Evolutionary conservation across 352 stramenopile genomes (phyloP).

Genomic region (Pythium pectinolyticum): DNA sequence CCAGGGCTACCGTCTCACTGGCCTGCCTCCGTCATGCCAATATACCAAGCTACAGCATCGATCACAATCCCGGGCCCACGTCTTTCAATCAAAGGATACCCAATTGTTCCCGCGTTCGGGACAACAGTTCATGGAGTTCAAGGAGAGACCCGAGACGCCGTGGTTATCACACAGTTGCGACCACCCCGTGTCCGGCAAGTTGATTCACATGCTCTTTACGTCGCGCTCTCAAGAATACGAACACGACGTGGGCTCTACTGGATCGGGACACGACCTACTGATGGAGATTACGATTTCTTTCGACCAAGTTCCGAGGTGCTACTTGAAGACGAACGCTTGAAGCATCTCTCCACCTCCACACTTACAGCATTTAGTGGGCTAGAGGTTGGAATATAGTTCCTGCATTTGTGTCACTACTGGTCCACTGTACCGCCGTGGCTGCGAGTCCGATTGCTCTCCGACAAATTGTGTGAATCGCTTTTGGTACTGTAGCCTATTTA

Average conservation of each 20-base stretch:
- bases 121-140: conserved; percentile 28
- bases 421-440: too few species aligned
- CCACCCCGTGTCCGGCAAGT: conserved; percentile 5
- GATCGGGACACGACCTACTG: background rate
- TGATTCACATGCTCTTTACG: conserved; percentile 20
- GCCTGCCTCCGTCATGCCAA: conserved; percentile 21
- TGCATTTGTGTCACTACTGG: too few species aligned
- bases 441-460: too few species aligned
- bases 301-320: background rate
- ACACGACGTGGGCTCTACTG: conserved; percentile 8
- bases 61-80: background rate
- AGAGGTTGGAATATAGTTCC: too few species aligned
- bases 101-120: conserved; percentile 23
- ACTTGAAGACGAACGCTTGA: background rate
- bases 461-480: too few species aligned
- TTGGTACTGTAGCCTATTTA: too few species aligned
- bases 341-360: too few species aligned
- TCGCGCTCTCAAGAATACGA: conserved; percentile 14
- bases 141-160: conserved; percentile 11
- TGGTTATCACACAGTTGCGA: conserved; percentile 19
- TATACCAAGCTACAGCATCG: background rate
- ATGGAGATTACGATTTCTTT: conserved; percentile 2
- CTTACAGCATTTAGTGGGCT: too few species aligned
- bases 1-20: background rate
- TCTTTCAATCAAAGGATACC: conserved; percentile 25